Evolutionary conservation across 225 moss, liverwort and hornwort genomes (phyloP).

Genomic region (Antitrichia curtipendula): DNA sequence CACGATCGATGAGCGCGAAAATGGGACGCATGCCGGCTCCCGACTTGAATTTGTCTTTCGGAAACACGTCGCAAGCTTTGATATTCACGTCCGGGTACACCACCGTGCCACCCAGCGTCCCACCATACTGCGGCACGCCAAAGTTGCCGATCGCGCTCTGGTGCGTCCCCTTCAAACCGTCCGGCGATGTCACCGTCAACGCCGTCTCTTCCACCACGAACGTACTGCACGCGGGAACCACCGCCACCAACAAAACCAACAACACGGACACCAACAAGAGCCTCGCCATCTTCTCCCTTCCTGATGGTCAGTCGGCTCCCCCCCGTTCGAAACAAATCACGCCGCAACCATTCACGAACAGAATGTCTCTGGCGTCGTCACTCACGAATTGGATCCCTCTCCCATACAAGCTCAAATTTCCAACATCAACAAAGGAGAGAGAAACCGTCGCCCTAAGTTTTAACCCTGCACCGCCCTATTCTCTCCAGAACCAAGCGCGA

Average conservation of each 20-base stretch:
- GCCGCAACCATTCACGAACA: neutral
- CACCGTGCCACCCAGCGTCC: constrained; percentile 57
- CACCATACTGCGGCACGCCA: constrained; percentile 84
- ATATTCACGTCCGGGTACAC: constrained; percentile 28
- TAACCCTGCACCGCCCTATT: neutral
- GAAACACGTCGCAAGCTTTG: constrained; percentile 20
- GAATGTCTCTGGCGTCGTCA: neutral
- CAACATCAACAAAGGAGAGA: neutral
- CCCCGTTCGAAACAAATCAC: neutral
- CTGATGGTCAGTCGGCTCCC: neutral
- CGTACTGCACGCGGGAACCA: constrained; percentile 12
- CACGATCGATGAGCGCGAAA: constrained; percentile 63
- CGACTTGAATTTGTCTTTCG: constrained; percentile 11
- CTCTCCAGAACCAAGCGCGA: neutral
- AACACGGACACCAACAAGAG: neutral
- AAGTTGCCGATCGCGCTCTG: constrained; percentile 84
- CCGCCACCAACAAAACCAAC: neutral
- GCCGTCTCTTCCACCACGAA: constrained; percentile 73
- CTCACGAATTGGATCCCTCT: neutral
- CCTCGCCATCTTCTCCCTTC: neutral
- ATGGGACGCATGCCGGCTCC: constrained; percentile 24
- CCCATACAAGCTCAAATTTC: neutral
- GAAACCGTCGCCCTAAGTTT: neutral
- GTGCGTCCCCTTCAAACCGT: constrained; percentile 34
- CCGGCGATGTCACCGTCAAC: constrained; percentile 51